phyloP scores from a whole-genome alignment of 2,329 filamentous ascomycete species.

The Gremmenia infestans region DNA sequence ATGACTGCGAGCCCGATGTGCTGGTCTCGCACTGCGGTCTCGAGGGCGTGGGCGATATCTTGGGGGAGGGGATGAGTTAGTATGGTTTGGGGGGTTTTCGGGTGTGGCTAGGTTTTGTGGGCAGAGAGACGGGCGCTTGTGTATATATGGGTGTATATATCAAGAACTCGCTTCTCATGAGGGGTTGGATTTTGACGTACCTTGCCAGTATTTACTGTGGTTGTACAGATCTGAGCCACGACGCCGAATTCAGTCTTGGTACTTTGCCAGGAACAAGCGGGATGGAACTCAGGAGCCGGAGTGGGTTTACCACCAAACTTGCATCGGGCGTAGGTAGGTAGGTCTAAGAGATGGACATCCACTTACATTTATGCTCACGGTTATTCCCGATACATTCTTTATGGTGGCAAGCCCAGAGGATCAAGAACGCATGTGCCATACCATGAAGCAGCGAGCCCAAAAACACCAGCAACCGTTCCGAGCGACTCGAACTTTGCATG shows the following conservation, averaged over 20 bases:
- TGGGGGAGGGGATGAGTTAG: not conserved
- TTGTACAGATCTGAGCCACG: not conserved
- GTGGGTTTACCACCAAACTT: too few relatives aligned
- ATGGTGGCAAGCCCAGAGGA: not conserved
- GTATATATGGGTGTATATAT: too few relatives aligned
- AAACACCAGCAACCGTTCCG: not conserved
- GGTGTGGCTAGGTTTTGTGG: too few relatives aligned
- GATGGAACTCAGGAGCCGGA: too few relatives aligned
- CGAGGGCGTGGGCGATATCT: not conserved
- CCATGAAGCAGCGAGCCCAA: not conserved
- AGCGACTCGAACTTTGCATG: not conserved
- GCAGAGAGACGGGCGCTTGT: too few relatives aligned
- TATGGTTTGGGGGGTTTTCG: too few relatives aligned
- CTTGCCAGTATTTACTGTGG: not conserved
- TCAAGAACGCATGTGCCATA: not conserved
- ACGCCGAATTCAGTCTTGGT: too few relatives aligned
- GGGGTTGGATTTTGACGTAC: too few relatives aligned
- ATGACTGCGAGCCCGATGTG: not conserved
- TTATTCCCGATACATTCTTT: not conserved
- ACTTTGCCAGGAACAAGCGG: too few relatives aligned
- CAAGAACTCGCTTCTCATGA: too few relatives aligned
- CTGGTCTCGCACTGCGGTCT: not conserved
- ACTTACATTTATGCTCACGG: not conserved
- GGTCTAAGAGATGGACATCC: too few relatives aligned
- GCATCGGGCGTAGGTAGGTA: too few relatives aligned